Conservation (phyloP, 148 eudicot genomes). For the Simmondsia chinensis region DNA sequence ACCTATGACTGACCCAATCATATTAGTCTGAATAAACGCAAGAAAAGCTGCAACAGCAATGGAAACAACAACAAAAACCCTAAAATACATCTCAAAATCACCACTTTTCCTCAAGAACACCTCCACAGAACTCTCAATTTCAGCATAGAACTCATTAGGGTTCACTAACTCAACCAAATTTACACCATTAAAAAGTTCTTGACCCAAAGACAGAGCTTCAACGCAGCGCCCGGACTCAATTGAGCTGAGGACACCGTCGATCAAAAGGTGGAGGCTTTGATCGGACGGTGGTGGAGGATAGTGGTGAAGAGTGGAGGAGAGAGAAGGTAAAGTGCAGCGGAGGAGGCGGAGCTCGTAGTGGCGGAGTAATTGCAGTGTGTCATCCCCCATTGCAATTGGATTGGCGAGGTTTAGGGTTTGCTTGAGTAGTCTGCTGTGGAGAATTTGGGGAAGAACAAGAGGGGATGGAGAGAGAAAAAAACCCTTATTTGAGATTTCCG, state of each 20-base stretch:
- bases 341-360: constrained; percentile 79
- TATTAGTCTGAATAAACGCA: constrained; percentile 61
- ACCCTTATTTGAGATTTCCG: too few species aligned
- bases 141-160: constrained; percentile 36
- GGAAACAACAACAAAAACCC: constrained; percentile 35
- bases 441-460: too few species aligned
- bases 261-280: constrained; percentile 15
- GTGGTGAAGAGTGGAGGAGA: neutral
- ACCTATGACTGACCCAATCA: constrained; percentile 52
- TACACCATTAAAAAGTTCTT: constrained; percentile 18
- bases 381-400: too few species aligned
- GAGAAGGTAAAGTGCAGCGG: constrained; percentile 59
- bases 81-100: constrained; percentile 14
- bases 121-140: constrained; percentile 32
- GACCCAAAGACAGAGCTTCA: constrained; percentile 50
- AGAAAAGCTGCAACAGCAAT: constrained; percentile 67
- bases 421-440: too few species aligned
- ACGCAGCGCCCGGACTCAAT: constrained; percentile 61
- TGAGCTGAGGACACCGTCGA: constrained; percentile 26
- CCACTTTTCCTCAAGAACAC: constrained; percentile 20
- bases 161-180: constrained; percentile 23
- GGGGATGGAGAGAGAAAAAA: too few species aligned
- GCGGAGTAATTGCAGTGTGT: too few species aligned
- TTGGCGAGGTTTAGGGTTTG: too few species aligned
- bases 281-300: neutral